These are phyloP conservation scores for Tricholoma furcatifolium DNA, from an alignment of 768 basidiomycete genomes.

Conservation along the genomic window DNA sequence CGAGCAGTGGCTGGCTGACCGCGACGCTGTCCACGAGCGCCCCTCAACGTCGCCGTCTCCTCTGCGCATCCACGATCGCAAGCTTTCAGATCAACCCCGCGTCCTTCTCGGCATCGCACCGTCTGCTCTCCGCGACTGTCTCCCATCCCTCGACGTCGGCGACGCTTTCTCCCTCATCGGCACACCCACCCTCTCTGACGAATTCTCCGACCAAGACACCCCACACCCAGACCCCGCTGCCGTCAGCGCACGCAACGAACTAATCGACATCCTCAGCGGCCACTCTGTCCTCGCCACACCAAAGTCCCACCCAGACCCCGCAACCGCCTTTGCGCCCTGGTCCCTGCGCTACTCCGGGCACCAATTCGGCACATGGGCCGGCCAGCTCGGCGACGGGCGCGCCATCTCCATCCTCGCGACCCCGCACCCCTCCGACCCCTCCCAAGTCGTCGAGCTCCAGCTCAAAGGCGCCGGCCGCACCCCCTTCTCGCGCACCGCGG, in stretches of 20 bases:
- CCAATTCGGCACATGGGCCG: constrained; percentile 88
- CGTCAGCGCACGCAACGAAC: constrained; percentile 56
- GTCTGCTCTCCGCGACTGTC: constrained; percentile 65
- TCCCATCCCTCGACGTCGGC: constrained; percentile 86
- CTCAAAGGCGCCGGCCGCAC: constrained; percentile 95
- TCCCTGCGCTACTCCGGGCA: constrained; percentile 89
- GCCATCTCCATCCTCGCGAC: constrained; percentile 91
- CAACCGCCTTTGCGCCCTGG: constrained; percentile 68
- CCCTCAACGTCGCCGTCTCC: constrained; percentile 19
- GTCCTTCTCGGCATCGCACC: constrained; percentile 74
- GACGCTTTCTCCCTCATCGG: constrained; percentile 75
- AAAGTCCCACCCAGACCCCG: constrained; percentile 8
- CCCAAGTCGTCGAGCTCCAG: constrained; percentile 77
- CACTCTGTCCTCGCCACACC: constrained; percentile 63
- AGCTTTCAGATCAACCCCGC: constrained; percentile 49
- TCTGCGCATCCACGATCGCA: constrained; percentile 43
- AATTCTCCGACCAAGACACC: constrained; percentile 32
- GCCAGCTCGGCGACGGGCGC: constrained; percentile 93
- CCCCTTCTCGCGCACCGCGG: constrained; percentile 89
- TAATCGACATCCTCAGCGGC: constrained; percentile 82
- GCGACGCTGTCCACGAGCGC: constrained; percentile 52
- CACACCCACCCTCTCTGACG: constrained; percentile 48
- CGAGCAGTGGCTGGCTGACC: constrained; percentile 71
- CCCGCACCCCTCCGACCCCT: constrained; percentile 58
- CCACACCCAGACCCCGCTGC: constrained; percentile 32